Conservation (phyloP, 1,284 basidiomycete genomes). For the Cryptococcus sp. region DNA sequence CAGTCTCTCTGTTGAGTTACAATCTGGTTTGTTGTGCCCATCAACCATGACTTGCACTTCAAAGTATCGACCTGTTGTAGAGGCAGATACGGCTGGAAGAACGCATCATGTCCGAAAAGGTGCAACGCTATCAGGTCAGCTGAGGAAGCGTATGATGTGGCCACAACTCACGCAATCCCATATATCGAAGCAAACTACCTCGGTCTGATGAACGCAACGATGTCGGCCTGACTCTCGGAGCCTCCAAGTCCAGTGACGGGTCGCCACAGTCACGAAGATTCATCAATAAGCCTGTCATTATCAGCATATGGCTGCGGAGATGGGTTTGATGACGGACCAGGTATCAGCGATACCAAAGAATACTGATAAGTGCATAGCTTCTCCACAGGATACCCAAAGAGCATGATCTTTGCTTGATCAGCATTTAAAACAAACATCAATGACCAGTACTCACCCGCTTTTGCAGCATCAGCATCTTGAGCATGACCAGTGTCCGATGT, state of each 20-base stretch:
- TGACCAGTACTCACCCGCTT: conserved; percentile 56
- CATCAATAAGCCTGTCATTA: conserved; percentile 67
- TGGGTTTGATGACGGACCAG: conserved; percentile 52
- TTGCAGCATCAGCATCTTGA: conserved; percentile 92
- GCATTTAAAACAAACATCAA: not conserved
- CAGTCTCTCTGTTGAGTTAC: conserved; percentile 87
- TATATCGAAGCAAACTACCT: conserved; percentile 82
- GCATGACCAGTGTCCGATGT: conserved; percentile 84
- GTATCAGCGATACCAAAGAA: conserved; percentile 78
- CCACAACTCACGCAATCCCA: conserved; percentile 74
- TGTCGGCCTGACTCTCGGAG: conserved; percentile 61
- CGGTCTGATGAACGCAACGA: conserved; percentile 84
- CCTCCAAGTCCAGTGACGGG: conserved; percentile 65
- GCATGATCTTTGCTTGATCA: conserved; percentile 67
- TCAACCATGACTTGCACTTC: conserved; percentile 72
- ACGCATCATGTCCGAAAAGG: conserved; percentile 81
- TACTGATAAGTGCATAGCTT: conserved; percentile 96
- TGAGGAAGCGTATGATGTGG: not conserved
- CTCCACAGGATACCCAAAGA: conserved; percentile 96
- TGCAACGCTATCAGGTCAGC: conserved; percentile 24
- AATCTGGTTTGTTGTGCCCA: conserved; percentile 89
- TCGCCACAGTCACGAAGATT: conserved; percentile 88
- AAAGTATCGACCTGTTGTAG: conserved; percentile 92
- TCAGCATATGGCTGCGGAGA: not conserved
- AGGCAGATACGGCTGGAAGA: conserved; percentile 97